Conservation (phyloP, 2,329 filamentous ascomycete genomes). For the Rutstroemia sp. region DNA sequence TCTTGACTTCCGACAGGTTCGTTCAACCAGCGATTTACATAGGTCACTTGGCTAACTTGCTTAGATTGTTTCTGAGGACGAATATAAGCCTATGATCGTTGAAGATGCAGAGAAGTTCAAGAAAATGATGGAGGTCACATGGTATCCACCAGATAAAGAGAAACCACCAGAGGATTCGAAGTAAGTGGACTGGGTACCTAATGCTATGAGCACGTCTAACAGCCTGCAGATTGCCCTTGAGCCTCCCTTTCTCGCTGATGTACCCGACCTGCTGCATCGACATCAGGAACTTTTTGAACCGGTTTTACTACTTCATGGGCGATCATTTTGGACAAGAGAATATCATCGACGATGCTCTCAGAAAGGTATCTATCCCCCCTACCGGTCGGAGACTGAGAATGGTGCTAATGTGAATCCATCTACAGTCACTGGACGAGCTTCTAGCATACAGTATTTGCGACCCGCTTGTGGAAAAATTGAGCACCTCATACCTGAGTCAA, state of each 20-base stretch:
- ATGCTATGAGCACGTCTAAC: background rate
- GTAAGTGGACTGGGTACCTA: constrained; percentile 32
- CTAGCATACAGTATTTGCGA: constrained; percentile 87
- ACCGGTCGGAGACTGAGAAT: background rate
- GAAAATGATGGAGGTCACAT: constrained; percentile 91
- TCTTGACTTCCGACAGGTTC: constrained; percentile 87
- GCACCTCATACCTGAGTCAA: constrained; percentile 90
- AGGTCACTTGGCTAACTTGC: constrained; percentile 10
- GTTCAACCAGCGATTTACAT: constrained; percentile 8
- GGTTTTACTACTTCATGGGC: constrained; percentile 96
- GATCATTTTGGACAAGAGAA: constrained; percentile 89
- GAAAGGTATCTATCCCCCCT: constrained; percentile 46
- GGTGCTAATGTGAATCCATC: background rate
- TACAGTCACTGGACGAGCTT: constrained; percentile 84
- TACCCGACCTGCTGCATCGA: constrained; percentile 98
- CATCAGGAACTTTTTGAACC: constrained; percentile 93
- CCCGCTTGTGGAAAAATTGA: constrained; percentile 78
- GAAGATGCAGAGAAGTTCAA: constrained; percentile 85
- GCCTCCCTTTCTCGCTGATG: constrained; percentile 98
- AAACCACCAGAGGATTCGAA: constrained; percentile 67
- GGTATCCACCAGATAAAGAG: constrained; percentile 87
- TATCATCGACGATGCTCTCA: constrained; percentile 85
- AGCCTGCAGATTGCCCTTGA: constrained; percentile 68
- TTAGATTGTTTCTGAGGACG: constrained; percentile 76
- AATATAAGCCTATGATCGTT: constrained; percentile 99